These are phyloP conservation scores for Solanum sparsipilum DNA, from an alignment of 257 asterid genomes.

Conservation along the genomic window DNA sequence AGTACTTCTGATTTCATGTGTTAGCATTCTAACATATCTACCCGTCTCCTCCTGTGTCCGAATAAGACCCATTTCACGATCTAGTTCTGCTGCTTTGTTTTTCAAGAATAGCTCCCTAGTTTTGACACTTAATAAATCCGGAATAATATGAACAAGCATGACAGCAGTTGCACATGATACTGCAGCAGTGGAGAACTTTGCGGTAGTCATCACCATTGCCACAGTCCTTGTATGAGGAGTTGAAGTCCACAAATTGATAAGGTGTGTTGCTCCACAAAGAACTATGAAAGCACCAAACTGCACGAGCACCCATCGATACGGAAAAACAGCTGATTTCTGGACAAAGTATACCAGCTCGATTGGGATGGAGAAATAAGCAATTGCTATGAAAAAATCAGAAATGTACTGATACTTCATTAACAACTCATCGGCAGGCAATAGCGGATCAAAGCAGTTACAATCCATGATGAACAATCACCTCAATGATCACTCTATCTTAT, in stretches of 20 bases:
- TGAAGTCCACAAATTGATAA: slow-evolving; percentile 87
- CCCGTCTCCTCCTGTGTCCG: slow-evolving; percentile 98
- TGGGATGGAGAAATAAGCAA: slow-evolving; percentile 97
- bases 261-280: slow-evolving; percentile 96
- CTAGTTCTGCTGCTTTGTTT: slow-evolving; percentile 93
- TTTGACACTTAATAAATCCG: slow-evolving; percentile 89
- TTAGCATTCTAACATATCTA: slow-evolving; percentile 94
- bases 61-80: slow-evolving; percentile 92
- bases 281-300: slow-evolving; percentile 98
- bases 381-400: slow-evolving; percentile 95
- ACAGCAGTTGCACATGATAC: slow-evolving; percentile 97
- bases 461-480: slow-evolving; percentile 38
- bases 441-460: slow-evolving; percentile 88
- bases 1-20: slow-evolving; percentile 97
- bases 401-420: slow-evolving; percentile 92
- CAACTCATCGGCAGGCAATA: slow-evolving; percentile 84
- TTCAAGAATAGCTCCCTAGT: slow-evolving; percentile 86
- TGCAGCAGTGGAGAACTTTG: slow-evolving; percentile 74
- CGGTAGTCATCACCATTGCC: slow-evolving; percentile 78
- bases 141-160: slow-evolving; percentile 93
- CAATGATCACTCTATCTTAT: neutral
- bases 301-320: slow-evolving; percentile 96
- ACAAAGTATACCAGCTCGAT: slow-evolving; percentile 91
- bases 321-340: slow-evolving; percentile 92
- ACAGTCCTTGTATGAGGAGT: slow-evolving; percentile 73